Base-by-base conservation (phyloP, 2,329 filamentous ascomycete genomes). In the Exophiala alcalophila region DNA sequence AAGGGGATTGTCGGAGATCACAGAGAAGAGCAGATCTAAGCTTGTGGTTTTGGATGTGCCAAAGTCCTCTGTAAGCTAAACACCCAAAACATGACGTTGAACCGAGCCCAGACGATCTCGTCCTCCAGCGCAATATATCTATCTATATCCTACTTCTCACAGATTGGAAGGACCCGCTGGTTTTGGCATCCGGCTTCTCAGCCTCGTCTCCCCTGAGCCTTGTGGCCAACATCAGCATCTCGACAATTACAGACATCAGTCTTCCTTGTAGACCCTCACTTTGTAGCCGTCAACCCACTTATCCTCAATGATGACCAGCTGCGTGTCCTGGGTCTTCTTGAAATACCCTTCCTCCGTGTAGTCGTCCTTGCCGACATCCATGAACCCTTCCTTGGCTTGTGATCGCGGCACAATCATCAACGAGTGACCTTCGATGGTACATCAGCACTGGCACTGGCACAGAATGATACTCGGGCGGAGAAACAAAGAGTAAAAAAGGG, bases 251-350 rank as follows among this genome's bases (percentile, higher is more conserved):
- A 14, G 15, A 14, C 27, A 6, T 19, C 16, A 11, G 31, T 16
- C 40, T n/a, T 34, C 29, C 20, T 41, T 47, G 20, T 47, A 47
- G 7, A 41, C 23, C 14, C 42, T 33, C 7, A 47, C 43, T 36
- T 47, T 47, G 25, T 47, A 47, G 16, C 29, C 36, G 28, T 65
- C 62, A 11, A 56, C 49, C 66, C 66, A 69, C 42, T 62, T 59
- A 34, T 70, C 66, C 39, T 68, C 64, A 29, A 69, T 69, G 20
- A 67, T 67, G n/a, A 59, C 55, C 18, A 70, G 49, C 49, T 70
- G 67, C 1, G 59, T 55, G 10, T 61, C 61, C 36, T 70, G 66
- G 5, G 58, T 61, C 15, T 59, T 58, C 43, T 65, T 66, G 20
- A 69, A 56, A 32, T 68, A 67, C 4, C 51, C 59, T 26, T 67